Evolutionary conservation across 805 yeast genomes (phyloP).

Genomic region (Komagataella pastoris): DNA sequence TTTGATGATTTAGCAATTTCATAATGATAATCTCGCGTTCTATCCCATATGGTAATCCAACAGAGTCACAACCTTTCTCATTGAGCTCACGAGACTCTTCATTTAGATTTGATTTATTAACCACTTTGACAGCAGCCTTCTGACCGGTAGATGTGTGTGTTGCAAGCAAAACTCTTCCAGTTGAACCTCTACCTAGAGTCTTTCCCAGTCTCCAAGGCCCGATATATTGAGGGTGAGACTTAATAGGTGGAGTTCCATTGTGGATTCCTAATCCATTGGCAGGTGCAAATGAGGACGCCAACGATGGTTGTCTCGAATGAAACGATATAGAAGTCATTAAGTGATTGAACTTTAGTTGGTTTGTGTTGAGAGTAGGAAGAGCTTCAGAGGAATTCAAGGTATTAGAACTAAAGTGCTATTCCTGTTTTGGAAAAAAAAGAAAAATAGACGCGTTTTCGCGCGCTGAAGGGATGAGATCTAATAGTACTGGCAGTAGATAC

Average conservation of each 20-base stretch:
- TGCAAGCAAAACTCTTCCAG: conserved; percentile 90
- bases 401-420: not conserved
- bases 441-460: not conserved
- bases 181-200: conserved; percentile 92
- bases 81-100: conserved; percentile 13
- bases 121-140: conserved; percentile 93
- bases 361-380: not conserved
- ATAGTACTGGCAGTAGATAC: not conserved
- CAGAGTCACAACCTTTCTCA: conserved; percentile 29
- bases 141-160: conserved; percentile 75
- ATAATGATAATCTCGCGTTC: conserved; percentile 95
- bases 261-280: conserved; percentile 2
- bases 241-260: conserved; percentile 5
- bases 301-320: conserved; percentile 2
- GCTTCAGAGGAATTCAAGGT: not conserved
- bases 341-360: not conserved
- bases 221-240: conserved; percentile 32
- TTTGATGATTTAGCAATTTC: conserved; percentile 90
- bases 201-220: conserved; percentile 98
- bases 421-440: not conserved
- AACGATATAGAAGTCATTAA: not conserved
- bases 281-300: conserved; percentile 2
- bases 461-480: not conserved
- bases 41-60: conserved; percentile 83
- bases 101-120: conserved; percentile 69